A percentile compares a stretch with the other conserved stretches of the same genome.
Evolutionary conservation across 1,139 yeast species (phyloP).

Genomic region (Saccharomyces hybrid): DNA sequence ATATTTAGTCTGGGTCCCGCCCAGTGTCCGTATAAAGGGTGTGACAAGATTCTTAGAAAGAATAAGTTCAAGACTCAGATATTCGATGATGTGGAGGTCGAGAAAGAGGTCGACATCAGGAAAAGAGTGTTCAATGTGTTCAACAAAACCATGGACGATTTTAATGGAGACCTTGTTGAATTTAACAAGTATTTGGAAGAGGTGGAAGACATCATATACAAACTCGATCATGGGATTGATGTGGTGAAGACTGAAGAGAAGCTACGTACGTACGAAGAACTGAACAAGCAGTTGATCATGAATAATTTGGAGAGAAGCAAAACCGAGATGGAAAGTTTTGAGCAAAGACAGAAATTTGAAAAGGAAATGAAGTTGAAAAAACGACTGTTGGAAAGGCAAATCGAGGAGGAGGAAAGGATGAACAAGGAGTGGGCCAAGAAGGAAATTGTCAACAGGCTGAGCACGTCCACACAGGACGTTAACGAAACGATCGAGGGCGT

Average conservation of each 20-base stretch:
- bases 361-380: conserved; percentile 54
- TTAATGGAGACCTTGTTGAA: conserved; percentile 46
- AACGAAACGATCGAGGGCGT: conserved; percentile 42
- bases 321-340: conserved; percentile 55
- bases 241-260: conserved; percentile 64
- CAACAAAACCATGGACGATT: conserved; percentile 76
- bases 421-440: conserved; percentile 51
- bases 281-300: conserved; percentile 66
- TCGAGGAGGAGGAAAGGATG: conserved; percentile 62
- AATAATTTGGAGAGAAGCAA: conserved; percentile 68
- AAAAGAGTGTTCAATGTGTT: conserved; percentile 69
- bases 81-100: conserved; percentile 84
- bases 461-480: conserved; percentile 39
- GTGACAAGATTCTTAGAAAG: conserved; percentile 80
- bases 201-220: conserved; percentile 74
- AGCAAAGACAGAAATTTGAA: conserved; percentile 45
- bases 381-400: conserved; percentile 56
- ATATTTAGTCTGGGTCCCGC: conserved; percentile 94
- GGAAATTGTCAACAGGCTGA: conserved; percentile 64
- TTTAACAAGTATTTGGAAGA: conserved; percentile 77
- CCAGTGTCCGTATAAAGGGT: conserved; percentile 89
- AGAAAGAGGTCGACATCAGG: conserved; percentile 86
- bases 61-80: conserved; percentile 86
- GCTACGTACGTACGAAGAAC: conserved; percentile 63
- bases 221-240: conserved; percentile 63